A percentile compares a stretch with the other conserved stretches of the same genome.
phyloP scores from a whole-genome alignment of 306 rosid species.

The Rosa rugosa region DNA sequence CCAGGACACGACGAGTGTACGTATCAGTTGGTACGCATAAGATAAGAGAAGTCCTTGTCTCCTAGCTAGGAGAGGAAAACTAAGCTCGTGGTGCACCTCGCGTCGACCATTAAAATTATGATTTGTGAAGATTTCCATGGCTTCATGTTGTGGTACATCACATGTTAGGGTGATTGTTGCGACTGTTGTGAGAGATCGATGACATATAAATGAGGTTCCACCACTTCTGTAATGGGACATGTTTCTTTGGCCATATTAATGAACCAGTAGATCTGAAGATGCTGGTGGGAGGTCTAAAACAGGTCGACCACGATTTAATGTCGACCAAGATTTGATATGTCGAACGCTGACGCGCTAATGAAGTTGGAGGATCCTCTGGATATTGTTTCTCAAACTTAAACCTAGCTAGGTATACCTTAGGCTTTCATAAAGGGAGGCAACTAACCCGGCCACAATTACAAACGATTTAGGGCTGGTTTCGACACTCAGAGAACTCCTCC shows the following conservation, averaged over 20 bases:
- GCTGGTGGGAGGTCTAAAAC: background rate
- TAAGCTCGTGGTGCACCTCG: conserved; percentile 63
- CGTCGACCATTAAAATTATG: conserved; percentile 59
- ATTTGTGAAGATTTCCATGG: conserved; percentile 71
- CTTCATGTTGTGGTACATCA: conserved; percentile 55
- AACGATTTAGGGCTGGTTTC: too few species aligned
- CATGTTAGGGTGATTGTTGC: conserved; percentile 31
- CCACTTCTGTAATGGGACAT: conserved; percentile 61
- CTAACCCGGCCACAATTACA: too few species aligned
- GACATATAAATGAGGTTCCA: conserved; percentile 57
- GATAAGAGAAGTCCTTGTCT: background rate
- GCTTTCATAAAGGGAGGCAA: too few species aligned
- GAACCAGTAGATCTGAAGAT: background rate
- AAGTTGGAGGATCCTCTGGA: too few species aligned
- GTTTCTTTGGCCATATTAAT: conserved; percentile 64
- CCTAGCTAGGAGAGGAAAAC: conserved; percentile 17
- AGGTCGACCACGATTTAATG: background rate
- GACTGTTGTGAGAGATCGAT: conserved; percentile 54
- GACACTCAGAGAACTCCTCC: too few species aligned
- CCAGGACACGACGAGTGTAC: background rate
- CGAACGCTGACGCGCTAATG: background rate
- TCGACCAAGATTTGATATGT: background rate
- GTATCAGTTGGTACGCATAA: background rate
- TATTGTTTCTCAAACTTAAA: too few species aligned
- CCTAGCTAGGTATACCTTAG: too few species aligned